phyloP scores from a whole-genome alignment of 305 asterid species.

The Stenogyne calaminthoides region DNA sequence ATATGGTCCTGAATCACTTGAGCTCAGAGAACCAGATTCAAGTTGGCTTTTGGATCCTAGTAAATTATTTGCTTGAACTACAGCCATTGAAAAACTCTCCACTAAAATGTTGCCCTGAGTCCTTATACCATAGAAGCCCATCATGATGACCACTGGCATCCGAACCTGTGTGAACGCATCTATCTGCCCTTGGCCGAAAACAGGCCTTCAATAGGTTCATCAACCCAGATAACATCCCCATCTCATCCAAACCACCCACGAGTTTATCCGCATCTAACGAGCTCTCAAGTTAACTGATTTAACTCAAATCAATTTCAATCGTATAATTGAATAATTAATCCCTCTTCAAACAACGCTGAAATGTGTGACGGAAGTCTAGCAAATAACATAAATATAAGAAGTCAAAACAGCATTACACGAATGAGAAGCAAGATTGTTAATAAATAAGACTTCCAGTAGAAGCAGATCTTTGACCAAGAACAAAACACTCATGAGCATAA shows the following conservation, averaged over 20 bases:
- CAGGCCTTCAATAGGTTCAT: constrained; percentile 91
- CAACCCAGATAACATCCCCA: constrained; percentile 98
- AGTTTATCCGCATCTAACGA: constrained; percentile 56
- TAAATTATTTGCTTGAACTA: constrained; percentile 74
- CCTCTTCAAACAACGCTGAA: constrained; percentile 28
- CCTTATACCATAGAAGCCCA: constrained; percentile 71
- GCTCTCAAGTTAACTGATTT: constrained; percentile 26
- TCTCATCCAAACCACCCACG: constrained; percentile 76
- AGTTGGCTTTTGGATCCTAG: constrained; percentile 81
- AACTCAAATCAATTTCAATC: constrained; percentile 24
- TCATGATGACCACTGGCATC: constrained; percentile 72
- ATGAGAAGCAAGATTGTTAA: neutral
- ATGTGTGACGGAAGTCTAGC: constrained; percentile 29
- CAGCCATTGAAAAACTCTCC: constrained; percentile 87
- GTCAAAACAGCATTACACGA: neutral
- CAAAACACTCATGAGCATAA: constrained; percentile 28
- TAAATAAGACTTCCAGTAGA: constrained; percentile 29
- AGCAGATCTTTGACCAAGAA: constrained; percentile 39
- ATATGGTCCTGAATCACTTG: constrained; percentile 60
- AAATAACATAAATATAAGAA: constrained; percentile 17
- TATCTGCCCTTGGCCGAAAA: constrained; percentile 74
- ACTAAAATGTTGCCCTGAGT: constrained; percentile 65
- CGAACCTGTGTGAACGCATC: constrained; percentile 51
- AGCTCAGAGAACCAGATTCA: constrained; percentile 68
- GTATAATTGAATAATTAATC: constrained; percentile 11